phyloP scores from a whole-genome alignment of 2,329 filamentous ascomycete genomes.

The Aotearoamyces nothofagi region DNA sequence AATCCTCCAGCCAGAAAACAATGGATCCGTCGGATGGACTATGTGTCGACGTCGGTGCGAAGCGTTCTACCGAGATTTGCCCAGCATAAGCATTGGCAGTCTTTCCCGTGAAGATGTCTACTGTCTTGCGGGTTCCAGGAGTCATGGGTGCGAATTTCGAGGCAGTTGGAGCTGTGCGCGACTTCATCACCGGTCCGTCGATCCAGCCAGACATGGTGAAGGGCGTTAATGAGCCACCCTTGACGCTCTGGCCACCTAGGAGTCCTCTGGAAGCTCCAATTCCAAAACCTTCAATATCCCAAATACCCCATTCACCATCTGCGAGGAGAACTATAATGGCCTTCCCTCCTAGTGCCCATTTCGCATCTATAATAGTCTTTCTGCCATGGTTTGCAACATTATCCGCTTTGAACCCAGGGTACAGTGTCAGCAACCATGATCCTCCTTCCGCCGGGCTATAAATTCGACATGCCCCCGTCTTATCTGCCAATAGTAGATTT shows the following conservation, averaged over 20 bases:
- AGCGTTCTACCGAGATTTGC: slow-evolving; percentile 16
- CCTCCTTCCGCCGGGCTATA: slow-evolving; percentile 44
- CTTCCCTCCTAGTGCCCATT: slow-evolving; percentile 44
- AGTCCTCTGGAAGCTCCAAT: slow-evolving; percentile 31
- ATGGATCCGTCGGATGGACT: slow-evolving; percentile 16
- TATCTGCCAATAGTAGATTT: slow-evolving; percentile 40
- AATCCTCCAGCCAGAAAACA: slow-evolving; percentile 19
- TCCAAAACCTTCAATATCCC: slow-evolving; percentile 46
- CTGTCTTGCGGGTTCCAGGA: slow-evolving; percentile 34
- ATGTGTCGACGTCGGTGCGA: slow-evolving; percentile 12
- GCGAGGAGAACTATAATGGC: slow-evolving; percentile 42
- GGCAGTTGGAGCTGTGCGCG: slow-evolving; percentile 14
- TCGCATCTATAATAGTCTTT: slow-evolving; percentile 45
- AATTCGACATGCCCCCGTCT: slow-evolving; percentile 39
- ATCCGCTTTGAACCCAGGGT: slow-evolving; percentile 21
- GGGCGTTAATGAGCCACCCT: slow-evolving; percentile 39
- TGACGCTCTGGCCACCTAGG: slow-evolving; percentile 21
- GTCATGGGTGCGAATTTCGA: slow-evolving; percentile 49
- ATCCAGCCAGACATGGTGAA: slow-evolving; percentile 44
- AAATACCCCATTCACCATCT: slow-evolving; percentile 53
- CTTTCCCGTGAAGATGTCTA: slow-evolving; percentile 12
- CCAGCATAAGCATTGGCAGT: slow-evolving; percentile 9
- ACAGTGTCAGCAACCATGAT: slow-evolving; percentile 49
- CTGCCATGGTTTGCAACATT: slow-evolving; percentile 25
- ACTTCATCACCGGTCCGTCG: slow-evolving; percentile 32